A percentile compares a stretch with the other conserved stretches of the same genome.
Conservation (phyloP, 1,284 basidiomycete species). For the Cryptococcus jaspeensis region DNA sequence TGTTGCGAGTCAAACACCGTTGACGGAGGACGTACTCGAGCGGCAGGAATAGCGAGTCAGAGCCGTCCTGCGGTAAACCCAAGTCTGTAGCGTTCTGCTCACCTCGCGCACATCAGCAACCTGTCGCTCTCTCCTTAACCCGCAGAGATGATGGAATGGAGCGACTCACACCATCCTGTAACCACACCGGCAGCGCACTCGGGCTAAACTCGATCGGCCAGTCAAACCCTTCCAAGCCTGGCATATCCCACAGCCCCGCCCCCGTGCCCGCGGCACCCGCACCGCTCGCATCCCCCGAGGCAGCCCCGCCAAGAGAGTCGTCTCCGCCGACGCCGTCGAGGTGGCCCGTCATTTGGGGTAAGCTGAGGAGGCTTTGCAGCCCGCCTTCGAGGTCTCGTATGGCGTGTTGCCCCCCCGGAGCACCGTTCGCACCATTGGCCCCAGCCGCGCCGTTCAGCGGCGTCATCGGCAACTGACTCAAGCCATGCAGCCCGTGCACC, state of each 20-base stretch:
- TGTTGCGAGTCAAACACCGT: too few species aligned
- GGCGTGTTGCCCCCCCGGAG: conserved; percentile 2
- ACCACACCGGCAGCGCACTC: conserved; percentile 46
- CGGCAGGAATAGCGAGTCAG: conserved; percentile 79
- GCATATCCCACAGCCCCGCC: conserved; percentile 57
- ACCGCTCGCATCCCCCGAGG: neutral
- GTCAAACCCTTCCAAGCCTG: conserved; percentile 68
- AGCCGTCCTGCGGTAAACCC: conserved; percentile 81
- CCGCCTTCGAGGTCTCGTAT: conserved; percentile 35
- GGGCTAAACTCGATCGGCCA: conserved; percentile 64
- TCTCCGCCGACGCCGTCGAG: conserved; percentile 8
- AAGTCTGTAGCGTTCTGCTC: conserved; percentile 76
- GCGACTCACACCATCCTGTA: conserved; percentile 64
- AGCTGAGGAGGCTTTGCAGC: conserved; percentile 39
- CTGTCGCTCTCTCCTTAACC: conserved; percentile 2
- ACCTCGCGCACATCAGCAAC: conserved; percentile 3
- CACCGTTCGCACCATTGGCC: neutral
- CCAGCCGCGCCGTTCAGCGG: neutral
- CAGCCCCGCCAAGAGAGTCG: too few species aligned
- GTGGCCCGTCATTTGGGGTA: conserved; percentile 28
- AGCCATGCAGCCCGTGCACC: conserved; percentile 4
- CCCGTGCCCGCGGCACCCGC: conserved; percentile 13
- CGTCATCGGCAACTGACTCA: conserved; percentile 11
- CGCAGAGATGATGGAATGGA: conserved; percentile 5
- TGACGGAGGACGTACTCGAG: conserved; percentile 40